These are phyloP conservation scores for Leccinum fibrillosum DNA, from an alignment of 768 basidiomycete genomes.

Conservation along the genomic window DNA sequence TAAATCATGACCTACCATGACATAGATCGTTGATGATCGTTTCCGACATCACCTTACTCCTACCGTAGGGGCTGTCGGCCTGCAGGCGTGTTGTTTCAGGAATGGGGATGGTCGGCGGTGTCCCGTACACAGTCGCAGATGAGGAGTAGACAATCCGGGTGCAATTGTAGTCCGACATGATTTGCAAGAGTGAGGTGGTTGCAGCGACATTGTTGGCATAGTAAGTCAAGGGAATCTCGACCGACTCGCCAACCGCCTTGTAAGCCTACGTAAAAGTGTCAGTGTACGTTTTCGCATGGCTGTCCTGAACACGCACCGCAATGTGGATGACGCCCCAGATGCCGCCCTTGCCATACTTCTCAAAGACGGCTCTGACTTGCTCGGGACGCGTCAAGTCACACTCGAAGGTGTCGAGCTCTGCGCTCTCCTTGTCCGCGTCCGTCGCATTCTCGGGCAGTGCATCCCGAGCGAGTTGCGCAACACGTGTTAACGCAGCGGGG, in stretches of 20 bases:
- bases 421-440: slow-evolving; percentile 65
- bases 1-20: slow-evolving; percentile 47
- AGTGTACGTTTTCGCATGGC: background rate
- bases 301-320: slow-evolving; percentile 56
- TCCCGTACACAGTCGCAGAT: slow-evolving; percentile 97
- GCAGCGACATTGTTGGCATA: slow-evolving; percentile 93
- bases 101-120: slow-evolving; percentile 87
- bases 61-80: slow-evolving; percentile 92
- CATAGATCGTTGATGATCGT: slow-evolving; percentile 86
- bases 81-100: slow-evolving; percentile 85
- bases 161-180: slow-evolving; percentile 83
- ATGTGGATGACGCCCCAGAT: slow-evolving; percentile 98
- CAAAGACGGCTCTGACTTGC: slow-evolving; percentile 76
- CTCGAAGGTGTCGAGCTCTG: slow-evolving; percentile 63
- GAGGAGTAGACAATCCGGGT: slow-evolving; percentile 93
- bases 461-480: slow-evolving; percentile 74
- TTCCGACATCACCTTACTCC: slow-evolving; percentile 95
- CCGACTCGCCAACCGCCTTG: slow-evolving; percentile 97
- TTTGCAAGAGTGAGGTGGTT: slow-evolving; percentile 80
- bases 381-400: slow-evolving; percentile 75
- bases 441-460: slow-evolving; percentile 66
- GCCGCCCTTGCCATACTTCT: slow-evolving; percentile 80
- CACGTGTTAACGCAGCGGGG: slow-evolving; percentile 67
- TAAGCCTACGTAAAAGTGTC: slow-evolving; percentile 58
- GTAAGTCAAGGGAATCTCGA: slow-evolving; percentile 88